These are phyloP conservation scores for Cornus suecica DNA, from an alignment of 148 eudicot species.

Conservation along the genomic window DNA sequence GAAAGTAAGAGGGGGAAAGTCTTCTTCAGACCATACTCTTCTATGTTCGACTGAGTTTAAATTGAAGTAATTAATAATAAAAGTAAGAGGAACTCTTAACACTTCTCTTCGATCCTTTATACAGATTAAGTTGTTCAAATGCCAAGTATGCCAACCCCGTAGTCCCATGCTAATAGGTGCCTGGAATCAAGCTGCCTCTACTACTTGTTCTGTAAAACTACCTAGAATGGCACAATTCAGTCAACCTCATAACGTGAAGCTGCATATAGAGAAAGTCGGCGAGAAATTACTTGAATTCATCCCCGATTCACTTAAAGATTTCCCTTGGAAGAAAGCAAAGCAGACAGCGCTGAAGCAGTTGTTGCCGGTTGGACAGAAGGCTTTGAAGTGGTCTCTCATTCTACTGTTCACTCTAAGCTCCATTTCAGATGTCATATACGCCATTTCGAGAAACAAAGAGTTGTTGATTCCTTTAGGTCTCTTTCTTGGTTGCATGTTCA, in stretches of 20 bases:
- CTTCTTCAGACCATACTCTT: too few species aligned
- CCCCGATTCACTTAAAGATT: constrained; percentile 36
- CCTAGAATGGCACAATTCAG: constrained; percentile 23
- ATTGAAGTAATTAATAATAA: too few species aligned
- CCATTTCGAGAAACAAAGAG: constrained; percentile 51
- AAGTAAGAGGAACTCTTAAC: not conserved
- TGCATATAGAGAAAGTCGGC: constrained; percentile 19
- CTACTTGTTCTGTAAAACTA: constrained; percentile 18
- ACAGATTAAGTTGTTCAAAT: constrained; percentile 17
- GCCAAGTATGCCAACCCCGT: constrained; percentile 11
- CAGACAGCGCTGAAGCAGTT: constrained; percentile 20
- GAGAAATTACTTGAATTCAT: constrained; percentile 29
- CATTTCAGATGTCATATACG: constrained; percentile 25
- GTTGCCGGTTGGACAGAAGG: constrained; percentile 21
- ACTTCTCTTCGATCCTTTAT: not conserved
- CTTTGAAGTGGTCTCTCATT: constrained; percentile 38
- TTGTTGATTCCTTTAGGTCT: constrained; percentile 53
- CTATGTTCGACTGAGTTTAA: too few species aligned
- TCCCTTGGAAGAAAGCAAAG: constrained; percentile 49
- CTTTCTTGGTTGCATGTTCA: constrained; percentile 33
- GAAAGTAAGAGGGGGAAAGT: too few species aligned
- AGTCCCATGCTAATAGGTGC: not conserved
- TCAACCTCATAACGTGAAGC: constrained; percentile 30
- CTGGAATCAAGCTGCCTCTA: constrained; percentile 14
- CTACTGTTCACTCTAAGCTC: constrained; percentile 29